Evolutionary conservation across 2,329 filamentous ascomycete genomes (phyloP).

Genomic region (Fusarium sp.): DNA sequence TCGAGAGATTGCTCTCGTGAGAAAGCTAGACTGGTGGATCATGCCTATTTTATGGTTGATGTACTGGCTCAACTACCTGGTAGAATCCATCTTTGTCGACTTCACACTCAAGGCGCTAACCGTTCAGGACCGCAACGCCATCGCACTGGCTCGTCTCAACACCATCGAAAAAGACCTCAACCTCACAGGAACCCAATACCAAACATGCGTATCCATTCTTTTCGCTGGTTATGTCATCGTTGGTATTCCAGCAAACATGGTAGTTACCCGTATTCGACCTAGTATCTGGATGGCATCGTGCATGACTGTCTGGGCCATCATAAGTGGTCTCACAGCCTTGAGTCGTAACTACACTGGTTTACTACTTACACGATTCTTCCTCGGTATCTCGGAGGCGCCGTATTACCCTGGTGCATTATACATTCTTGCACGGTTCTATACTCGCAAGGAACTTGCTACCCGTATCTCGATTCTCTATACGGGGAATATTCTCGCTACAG

Average conservation of each 20-base stretch:
- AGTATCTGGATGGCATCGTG: conserved; percentile 56
- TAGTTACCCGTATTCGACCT: conserved; percentile 58
- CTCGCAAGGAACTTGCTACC: conserved; percentile 60
- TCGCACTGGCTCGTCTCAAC: conserved; percentile 57
- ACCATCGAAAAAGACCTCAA: conserved; percentile 48
- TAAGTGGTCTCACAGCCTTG: conserved; percentile 61
- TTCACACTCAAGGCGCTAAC: neutral
- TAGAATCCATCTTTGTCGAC: neutral
- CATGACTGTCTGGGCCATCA: conserved; percentile 63
- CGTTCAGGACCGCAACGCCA: conserved; percentile 58
- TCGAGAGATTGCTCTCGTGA: conserved; percentile 37
- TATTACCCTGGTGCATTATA: conserved; percentile 54
- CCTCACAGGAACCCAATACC: conserved; percentile 46
- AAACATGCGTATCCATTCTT: conserved; percentile 49
- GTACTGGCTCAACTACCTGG: conserved; percentile 60
- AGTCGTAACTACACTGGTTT: conserved; percentile 63
- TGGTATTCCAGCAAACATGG: conserved; percentile 59
- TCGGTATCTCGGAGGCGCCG: conserved; percentile 58
- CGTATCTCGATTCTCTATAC: conserved; percentile 61
- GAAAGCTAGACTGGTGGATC: conserved; percentile 40
- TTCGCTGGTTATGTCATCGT: conserved; percentile 61
- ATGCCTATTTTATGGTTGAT: conserved; percentile 51
- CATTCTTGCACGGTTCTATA: conserved; percentile 68
- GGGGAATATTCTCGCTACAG: conserved; percentile 53
- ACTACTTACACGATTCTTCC: conserved; percentile 60